Percentiles rank a stretch among this genome's conserved stretches.
Evolutionary conservation across 2,329 filamentous ascomycete species (phyloP).

Genomic region (Calonectria crousiana): DNA sequence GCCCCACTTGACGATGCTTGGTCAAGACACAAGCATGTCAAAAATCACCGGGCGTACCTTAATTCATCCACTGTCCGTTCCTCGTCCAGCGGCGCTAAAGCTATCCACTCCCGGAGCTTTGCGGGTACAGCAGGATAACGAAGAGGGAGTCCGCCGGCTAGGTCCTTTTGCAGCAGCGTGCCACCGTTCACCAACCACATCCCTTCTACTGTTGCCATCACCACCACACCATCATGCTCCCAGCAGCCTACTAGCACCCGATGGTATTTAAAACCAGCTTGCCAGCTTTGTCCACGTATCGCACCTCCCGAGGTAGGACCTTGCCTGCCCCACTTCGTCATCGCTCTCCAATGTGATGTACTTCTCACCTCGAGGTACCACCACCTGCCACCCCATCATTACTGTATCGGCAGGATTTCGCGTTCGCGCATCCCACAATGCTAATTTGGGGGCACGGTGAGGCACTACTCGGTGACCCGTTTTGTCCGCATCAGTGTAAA

Average conservation of each 20-base stretch:
- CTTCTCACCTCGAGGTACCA: not conserved
- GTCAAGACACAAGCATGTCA: slow-evolving; percentile 21
- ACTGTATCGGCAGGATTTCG: slow-evolving; percentile 2
- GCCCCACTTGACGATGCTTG: slow-evolving; percentile 18
- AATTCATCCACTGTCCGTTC: slow-evolving; percentile 43
- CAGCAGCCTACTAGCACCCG: not conserved
- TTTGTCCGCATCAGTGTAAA: not conserved
- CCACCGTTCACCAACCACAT: not conserved
- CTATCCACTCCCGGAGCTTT: slow-evolving; percentile 44
- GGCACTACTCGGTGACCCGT: not conserved
- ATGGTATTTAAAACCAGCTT: not conserved
- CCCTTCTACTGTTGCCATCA: not conserved
- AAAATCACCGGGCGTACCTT: slow-evolving; percentile 46
- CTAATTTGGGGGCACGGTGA: slow-evolving; percentile 1
- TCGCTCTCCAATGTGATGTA: not conserved
- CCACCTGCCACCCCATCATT: not conserved
- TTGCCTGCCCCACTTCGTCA: slow-evolving; percentile 5
- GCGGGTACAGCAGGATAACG: slow-evolving; percentile 21
- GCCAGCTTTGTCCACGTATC: not conserved
- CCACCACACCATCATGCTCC: slow-evolving; percentile 17
- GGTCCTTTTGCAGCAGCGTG: slow-evolving; percentile 41
- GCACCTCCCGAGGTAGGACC: slow-evolving; percentile 1
- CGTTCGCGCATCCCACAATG: not conserved
- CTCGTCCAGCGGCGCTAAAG: slow-evolving; percentile 41
- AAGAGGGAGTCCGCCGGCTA: slow-evolving; percentile 21